Evolutionary conservation across 495 filamentous ascomycete genomes (phyloP), one percentile per base, ranked within the genome.

Genomic region (Talaromyces liani): DNA sequence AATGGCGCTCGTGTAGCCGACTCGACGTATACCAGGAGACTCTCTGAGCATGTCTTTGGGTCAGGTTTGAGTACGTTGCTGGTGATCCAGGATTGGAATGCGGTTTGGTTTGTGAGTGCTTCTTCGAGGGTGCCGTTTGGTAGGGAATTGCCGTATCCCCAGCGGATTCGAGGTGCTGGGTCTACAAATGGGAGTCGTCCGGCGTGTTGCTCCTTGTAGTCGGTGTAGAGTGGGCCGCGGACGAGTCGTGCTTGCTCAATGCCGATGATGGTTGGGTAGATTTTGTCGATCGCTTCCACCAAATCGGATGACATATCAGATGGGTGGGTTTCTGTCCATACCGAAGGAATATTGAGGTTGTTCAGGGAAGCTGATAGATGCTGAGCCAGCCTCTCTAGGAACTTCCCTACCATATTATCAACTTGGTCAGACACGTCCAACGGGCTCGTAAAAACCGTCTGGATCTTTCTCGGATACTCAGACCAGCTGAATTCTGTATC

Each of bases 11-110:
- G 75, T 25, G 58, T 63, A 24, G 51, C 51, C 2, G 67, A 68
- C 10, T 66, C 69, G 10, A 70, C 62, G 51, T 77, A 79, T 0
- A 81, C 31, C 22, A 80, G 63, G 0, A 81, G 61, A 16, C 71
- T 74, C 20, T 82, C 75, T 2, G 75, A 79, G 59, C 77, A 79
- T 2, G 74, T 72, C 10, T 74, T 65, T 1, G 61, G 57, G 49
- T 79, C 72, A 1, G 80, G 72, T 0, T 71, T 64, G 51, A 85
- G 66, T 47, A 86, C 70, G 25, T 78, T 39, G 65, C 66, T 62
- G 77, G 75, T 70, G 80, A 85, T 55, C 85, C 84, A 87, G 58
- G 73, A 62, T 65, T 73, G 77, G 66, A 87, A 87, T 8, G 77
- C 62, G 4, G 79, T 79, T 62, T 79, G 80, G 65, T 83, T 83